phyloP scores from a whole-genome alignment of 202 grass and related monocot genomes.

The Eragrostis tef region DNA sequence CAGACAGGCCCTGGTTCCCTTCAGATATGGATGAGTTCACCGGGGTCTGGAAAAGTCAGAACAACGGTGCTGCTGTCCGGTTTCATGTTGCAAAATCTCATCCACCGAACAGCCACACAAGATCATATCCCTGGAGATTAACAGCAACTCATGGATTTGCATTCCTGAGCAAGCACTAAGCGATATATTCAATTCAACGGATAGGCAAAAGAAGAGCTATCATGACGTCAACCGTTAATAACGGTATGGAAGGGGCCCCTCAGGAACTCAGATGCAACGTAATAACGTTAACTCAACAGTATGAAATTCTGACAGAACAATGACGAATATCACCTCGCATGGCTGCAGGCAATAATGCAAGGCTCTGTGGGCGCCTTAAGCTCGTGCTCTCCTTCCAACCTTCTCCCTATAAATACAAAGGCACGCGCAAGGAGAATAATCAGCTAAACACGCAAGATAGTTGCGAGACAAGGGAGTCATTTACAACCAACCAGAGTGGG shows the following conservation, averaged over 20 bases:
- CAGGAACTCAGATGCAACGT: constrained; percentile 25
- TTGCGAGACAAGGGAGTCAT: constrained; percentile 10
- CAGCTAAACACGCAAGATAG: constrained; percentile 30
- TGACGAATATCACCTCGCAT: constrained; percentile 41
- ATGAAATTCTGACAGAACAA: constrained; percentile 45
- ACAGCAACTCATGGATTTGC: neutral
- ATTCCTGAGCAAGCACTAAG: constrained; percentile 33
- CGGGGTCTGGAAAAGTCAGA: neutral
- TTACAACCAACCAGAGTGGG: constrained; percentile 28
- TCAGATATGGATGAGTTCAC: constrained; percentile 31
- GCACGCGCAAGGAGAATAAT: constrained; percentile 24
- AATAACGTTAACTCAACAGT: constrained; percentile 40
- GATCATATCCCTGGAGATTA: too few species aligned
- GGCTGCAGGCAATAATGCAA: constrained; percentile 47
- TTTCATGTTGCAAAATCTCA: neutral
- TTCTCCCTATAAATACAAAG: constrained; percentile 64
- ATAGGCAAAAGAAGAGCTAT: constrained; percentile 14
- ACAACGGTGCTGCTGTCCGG: constrained; percentile 10
- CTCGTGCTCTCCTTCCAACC: constrained; percentile 26
- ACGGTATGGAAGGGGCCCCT: constrained; percentile 36
- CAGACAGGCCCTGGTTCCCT: constrained; percentile 14
- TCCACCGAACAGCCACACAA: neutral
- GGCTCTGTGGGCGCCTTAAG: constrained; percentile 42
- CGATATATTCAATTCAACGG: neutral
- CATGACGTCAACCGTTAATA: constrained; percentile 3